These are phyloP conservation scores for Starmerella scarabaei DNA, from an alignment of 805 yeast genomes.

Conservation along the genomic window DNA sequence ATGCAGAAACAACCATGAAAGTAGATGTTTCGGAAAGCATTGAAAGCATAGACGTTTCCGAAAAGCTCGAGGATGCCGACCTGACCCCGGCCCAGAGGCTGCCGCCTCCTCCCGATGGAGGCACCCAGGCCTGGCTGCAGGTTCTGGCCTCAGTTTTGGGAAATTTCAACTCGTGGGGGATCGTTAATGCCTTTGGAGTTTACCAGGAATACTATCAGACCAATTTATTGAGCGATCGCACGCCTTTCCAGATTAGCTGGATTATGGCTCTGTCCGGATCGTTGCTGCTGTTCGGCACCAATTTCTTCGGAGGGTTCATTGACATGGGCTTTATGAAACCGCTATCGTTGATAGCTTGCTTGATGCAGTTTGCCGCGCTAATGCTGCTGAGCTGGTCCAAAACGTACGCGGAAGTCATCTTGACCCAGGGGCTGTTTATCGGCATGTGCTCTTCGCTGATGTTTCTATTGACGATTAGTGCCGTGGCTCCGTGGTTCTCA, in stretches of 20 bases:
- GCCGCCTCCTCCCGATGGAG: conserved; percentile 23
- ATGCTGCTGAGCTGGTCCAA: conserved; percentile 29
- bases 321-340: conserved; percentile 23
- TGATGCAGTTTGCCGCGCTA: conserved; percentile 20
- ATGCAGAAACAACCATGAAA: too few relatives aligned
- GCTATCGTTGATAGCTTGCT: conserved; percentile 20
- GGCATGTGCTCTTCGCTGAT: conserved; percentile 35
- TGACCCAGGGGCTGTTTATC: conserved; percentile 40
- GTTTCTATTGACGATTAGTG: conserved; percentile 35
- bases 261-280: conserved; percentile 17
- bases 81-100: background rate
- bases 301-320: conserved; percentile 25
- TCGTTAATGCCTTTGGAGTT: conserved; percentile 21
- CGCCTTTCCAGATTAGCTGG: conserved; percentile 21
- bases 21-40: too few relatives aligned
- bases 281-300: conserved; percentile 14
- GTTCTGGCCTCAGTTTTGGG: conserved; percentile 20
- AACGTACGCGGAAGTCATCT: conserved; percentile 38
- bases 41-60: too few relatives aligned
- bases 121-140: conserved; percentile 22
- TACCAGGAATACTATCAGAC: conserved; percentile 20
- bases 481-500: conserved; percentile 36
- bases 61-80: too few relatives aligned
- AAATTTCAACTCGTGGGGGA: conserved; percentile 21
- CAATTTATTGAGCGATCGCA: conserved; percentile 2